A percentile compares a stretch with the other conserved stretches of the same genome.
Evolutionary conservation across 768 basidiomycete species (phyloP).

Genomic region (Termitomyces sp.): DNA sequence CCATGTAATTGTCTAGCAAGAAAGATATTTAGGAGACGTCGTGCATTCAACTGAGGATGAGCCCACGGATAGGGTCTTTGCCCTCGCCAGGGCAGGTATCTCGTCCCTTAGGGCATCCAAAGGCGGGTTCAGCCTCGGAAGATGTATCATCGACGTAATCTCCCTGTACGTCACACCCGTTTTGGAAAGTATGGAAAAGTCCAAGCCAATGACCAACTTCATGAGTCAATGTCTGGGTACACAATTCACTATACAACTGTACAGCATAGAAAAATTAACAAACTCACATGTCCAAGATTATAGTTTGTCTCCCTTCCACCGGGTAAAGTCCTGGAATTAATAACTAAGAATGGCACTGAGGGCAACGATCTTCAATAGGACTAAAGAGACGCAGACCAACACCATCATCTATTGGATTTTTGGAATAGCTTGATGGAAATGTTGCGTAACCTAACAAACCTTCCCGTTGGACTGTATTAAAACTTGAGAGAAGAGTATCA

Average conservation of each 20-base stretch:
- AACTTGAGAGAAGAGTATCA: neutral
- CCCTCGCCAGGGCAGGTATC: slow-evolving; percentile 34
- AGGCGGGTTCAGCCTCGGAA: slow-evolving; percentile 36
- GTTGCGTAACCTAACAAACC: slow-evolving; percentile 53
- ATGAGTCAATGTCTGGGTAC: slow-evolving; percentile 40
- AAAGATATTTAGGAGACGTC: neutral
- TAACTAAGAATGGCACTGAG: slow-evolving; percentile 13
- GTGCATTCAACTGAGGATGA: neutral
- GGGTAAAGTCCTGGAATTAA: slow-evolving; percentile 35
- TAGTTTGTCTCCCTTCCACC: slow-evolving; percentile 37
- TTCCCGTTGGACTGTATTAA: slow-evolving; percentile 7
- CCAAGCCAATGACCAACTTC: slow-evolving; percentile 62
- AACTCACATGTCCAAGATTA: slow-evolving; percentile 35
- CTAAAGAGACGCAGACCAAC: slow-evolving; percentile 18
- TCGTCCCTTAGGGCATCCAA: slow-evolving; percentile 34
- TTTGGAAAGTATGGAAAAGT: slow-evolving; percentile 56
- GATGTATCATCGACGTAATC: slow-evolving; percentile 45
- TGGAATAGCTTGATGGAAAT: slow-evolving; percentile 40
- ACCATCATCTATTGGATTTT: slow-evolving; percentile 42
- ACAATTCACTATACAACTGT: neutral
- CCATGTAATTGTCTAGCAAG: slow-evolving; percentile 45
- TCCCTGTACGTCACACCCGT: slow-evolving; percentile 35
- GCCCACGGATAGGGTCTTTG: slow-evolving; percentile 39
- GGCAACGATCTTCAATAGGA: neutral
- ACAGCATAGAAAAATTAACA: slow-evolving; percentile 5